phyloP scores from a whole-genome alignment of 192 early-diverging fungal species.

The Paraglomus brasilianum region DNA sequence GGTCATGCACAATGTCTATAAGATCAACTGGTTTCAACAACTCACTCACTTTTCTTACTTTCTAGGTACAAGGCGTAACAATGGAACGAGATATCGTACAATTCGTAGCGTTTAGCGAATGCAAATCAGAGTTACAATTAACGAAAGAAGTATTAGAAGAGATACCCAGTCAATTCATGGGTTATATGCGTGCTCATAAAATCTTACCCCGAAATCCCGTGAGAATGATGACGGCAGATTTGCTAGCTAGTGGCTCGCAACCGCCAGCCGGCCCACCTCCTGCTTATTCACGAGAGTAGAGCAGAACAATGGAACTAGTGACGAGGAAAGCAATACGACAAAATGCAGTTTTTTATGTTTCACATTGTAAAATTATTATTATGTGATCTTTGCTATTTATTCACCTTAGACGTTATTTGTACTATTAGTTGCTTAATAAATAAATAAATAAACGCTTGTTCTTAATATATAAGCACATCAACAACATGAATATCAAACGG shows the following conservation, averaged over 20 bases:
- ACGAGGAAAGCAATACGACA: too few species aligned
- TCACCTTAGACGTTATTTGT: too few species aligned
- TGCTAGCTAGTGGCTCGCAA: not conserved
- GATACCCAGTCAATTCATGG: constrained; percentile 55
- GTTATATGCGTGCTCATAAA: constrained; percentile 41
- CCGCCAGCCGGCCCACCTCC: constrained; percentile 1
- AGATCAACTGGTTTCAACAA: not conserved
- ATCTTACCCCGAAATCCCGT: constrained; percentile 37
- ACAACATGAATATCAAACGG: too few species aligned
- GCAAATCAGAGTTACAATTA: constrained; percentile 32
- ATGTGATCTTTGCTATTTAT: too few species aligned
- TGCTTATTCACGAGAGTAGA: not conserved
- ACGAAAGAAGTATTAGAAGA: constrained; percentile 50
- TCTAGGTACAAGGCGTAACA: not conserved
- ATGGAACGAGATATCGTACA: constrained; percentile 56
- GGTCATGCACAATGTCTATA: too few species aligned
- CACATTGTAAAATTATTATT: too few species aligned
- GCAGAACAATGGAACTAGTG: too few species aligned
- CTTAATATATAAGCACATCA: too few species aligned
- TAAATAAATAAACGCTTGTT: too few species aligned
- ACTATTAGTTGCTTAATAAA: too few species aligned
- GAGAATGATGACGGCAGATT: constrained; percentile 15
- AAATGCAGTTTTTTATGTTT: too few species aligned
- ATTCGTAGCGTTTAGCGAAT: constrained; percentile 52
- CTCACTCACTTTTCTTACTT: not conserved